Conservation (phyloP, 2,329 filamentous ascomycete genomes). For the Fusarium marasasianum region DNA sequence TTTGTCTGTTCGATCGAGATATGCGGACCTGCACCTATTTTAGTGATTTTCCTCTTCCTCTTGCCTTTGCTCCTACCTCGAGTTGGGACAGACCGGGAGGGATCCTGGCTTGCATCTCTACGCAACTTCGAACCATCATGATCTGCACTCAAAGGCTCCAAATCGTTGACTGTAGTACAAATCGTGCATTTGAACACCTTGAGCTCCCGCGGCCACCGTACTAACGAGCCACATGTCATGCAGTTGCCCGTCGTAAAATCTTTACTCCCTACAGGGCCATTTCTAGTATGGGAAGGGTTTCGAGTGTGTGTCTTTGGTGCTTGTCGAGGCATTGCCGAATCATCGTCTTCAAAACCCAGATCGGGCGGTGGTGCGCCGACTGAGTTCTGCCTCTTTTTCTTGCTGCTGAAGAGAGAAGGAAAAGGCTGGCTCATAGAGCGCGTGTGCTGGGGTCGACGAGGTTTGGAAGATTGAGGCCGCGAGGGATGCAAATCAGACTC, state of each 20-base stretch:
- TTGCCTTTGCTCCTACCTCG: conserved; percentile 23
- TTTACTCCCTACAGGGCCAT: conserved; percentile 53
- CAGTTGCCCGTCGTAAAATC: conserved; percentile 78
- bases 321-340: conserved; percentile 41
- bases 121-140: conserved; percentile 32
- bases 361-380: conserved; percentile 48
- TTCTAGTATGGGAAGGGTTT: conserved; percentile 41
- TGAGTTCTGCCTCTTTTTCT: conserved; percentile 63
- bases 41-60: not conserved
- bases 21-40: conserved; percentile 38
- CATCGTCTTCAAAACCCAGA: conserved; percentile 44
- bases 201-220: conserved; percentile 80
- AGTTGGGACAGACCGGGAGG: conserved; percentile 16
- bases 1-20: conserved; percentile 50
- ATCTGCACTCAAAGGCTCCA: conserved; percentile 51
- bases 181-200: conserved; percentile 83
- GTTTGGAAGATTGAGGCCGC: conserved; percentile 33
- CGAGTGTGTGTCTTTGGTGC: conserved; percentile 41
- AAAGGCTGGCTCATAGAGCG: conserved; percentile 84
- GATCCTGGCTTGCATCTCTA: conserved; percentile 34
- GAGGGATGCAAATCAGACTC: conserved; percentile 53
- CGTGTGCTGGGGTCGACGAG: conserved; percentile 40
- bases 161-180: conserved; percentile 85
- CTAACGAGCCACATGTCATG: conserved; percentile 84
- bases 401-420: conserved; percentile 72